Conservation (phyloP, 2,329 filamentous ascomycete species). For the Botrytis aclada region DNA sequence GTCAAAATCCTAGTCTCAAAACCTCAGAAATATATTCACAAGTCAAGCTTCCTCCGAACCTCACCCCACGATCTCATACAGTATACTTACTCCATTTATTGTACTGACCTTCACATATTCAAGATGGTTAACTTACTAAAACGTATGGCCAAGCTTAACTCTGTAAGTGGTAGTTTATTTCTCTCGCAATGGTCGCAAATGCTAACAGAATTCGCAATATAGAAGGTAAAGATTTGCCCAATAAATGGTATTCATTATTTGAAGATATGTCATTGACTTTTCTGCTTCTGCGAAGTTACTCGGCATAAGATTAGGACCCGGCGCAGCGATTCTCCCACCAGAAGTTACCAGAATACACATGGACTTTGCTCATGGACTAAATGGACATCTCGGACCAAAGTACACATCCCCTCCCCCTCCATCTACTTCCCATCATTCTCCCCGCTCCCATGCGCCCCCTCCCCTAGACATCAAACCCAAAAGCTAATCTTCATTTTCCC, state of each 20-base stretch:
- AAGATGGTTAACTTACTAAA: constrained; percentile 57
- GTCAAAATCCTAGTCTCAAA: constrained; percentile 16
- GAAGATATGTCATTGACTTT: constrained; percentile 27
- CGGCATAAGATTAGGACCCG: constrained; percentile 73
- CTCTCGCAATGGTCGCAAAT: not conserved
- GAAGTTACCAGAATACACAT: constrained; percentile 73
- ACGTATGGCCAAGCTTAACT: constrained; percentile 71
- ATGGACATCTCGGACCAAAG: constrained; percentile 72
- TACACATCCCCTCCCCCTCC: constrained; percentile 41
- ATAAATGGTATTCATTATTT: not conserved
- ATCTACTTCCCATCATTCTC: not conserved
- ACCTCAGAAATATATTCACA: constrained; percentile 21
- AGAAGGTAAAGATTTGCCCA: constrained; percentile 45
- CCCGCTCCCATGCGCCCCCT: not conserved
- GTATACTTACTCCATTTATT: not conserved
- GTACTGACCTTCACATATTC: constrained; percentile 19
- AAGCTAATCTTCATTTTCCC: not conserved
- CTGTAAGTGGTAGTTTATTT: constrained; percentile 51
- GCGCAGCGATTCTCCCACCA: constrained; percentile 75
- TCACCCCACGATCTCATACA: constrained; percentile 13
- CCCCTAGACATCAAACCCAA: constrained; percentile 26
- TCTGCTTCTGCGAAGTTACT: constrained; percentile 55
- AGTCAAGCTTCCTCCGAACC: constrained; percentile 4
- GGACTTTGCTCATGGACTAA: constrained; percentile 62
- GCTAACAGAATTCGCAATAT: constrained; percentile 24